Base-by-base conservation (phyloP, 495 filamentous ascomycete genomes). In the Hypoxylon fragiforme region DNA sequence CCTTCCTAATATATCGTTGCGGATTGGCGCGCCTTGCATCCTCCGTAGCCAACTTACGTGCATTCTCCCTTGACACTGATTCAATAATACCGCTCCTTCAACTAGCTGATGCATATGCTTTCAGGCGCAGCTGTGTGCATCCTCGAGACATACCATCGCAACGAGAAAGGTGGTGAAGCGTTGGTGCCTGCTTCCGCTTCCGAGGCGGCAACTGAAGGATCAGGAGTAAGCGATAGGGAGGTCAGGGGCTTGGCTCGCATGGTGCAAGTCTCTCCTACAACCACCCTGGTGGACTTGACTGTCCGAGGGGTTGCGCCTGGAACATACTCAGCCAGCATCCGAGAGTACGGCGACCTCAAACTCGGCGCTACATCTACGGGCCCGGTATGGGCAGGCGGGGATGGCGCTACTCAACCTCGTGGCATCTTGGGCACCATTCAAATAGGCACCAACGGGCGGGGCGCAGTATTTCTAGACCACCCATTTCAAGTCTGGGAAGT, bases 61-160 rank as follows among this genome's bases (percentile, higher is more conserved):
- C 22, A 11, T 26, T 11, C 28, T 48, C 13, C 46, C 51, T 40
- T 50, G 21, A 39, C 35, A 32, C 36, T 32, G 50, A 42, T 12
- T 20, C 2, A 13, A 38, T 3, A 54, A 30, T 19, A 28, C 9
- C 9, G 21, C 22, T 51, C 13, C 31, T 32, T 37, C 43, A 50
- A 24, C 14, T 52, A 31, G 55, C 54, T 61, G 43, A 58, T 49
- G 37, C 36, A 60, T 26, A 52, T 60, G 32, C 51, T 46, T 24
- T 43, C 66, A 94, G 90, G 83, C 67, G 91, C 92, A 16, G 94
- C 94, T 26, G 94, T 98, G 26, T 95, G 90, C 70, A 97, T 98
- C 67, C 85, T 97, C 55, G 92, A 98, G 75, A 95, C 90, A 20
- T 92, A 95, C 71, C 79, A 77, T 54, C 16, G 62, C 63, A 35